Percentiles rank a stretch among this genome's conserved stretches.
These are phyloP conservation scores for Dactylonectria macrodidyma DNA, from an alignment of 2,329 filamentous ascomycete species.

Conservation along the genomic window DNA sequence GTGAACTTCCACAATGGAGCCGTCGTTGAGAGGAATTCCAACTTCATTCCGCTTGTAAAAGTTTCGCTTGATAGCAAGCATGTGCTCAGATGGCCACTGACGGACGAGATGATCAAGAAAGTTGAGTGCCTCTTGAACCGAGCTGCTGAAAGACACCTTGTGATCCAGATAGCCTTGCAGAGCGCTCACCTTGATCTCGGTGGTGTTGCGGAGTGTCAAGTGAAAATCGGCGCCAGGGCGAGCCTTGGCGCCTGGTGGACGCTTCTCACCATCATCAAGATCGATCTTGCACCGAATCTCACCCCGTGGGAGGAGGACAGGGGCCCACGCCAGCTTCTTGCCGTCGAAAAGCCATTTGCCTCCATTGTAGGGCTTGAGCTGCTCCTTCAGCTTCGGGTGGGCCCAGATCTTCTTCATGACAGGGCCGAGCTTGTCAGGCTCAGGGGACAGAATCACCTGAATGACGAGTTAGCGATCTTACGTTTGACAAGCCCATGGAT, in stretches of 20 bases:
- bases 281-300: conserved; percentile 76
- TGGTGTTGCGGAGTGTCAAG: conserved; percentile 75
- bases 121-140: conserved; percentile 85
- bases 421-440: conserved; percentile 71
- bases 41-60: conserved; percentile 77
- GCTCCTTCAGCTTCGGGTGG: conserved; percentile 70
- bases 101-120: conserved; percentile 93
- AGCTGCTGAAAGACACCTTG: conserved; percentile 72
- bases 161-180: conserved; percentile 78
- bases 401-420: conserved; percentile 85
- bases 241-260: conserved; percentile 53
- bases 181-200: conserved; percentile 76
- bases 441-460: conserved; percentile 77
- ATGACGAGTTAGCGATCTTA: conserved; percentile 26
- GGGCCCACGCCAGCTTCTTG: conserved; percentile 85
- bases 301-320: conserved; percentile 57
- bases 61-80: conserved; percentile 83
- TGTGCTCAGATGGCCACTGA: conserved; percentile 78
- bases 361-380: conserved; percentile 63
- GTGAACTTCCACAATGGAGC: conserved; percentile 77
- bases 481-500: background rate
- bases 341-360: conserved; percentile 83
- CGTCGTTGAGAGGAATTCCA: conserved; percentile 69
- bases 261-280: conserved; percentile 76
- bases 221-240: conserved; percentile 66